Conservation (phyloP, 1,139 yeast genomes). For the Scheffersomyces cryptocercus region DNA sequence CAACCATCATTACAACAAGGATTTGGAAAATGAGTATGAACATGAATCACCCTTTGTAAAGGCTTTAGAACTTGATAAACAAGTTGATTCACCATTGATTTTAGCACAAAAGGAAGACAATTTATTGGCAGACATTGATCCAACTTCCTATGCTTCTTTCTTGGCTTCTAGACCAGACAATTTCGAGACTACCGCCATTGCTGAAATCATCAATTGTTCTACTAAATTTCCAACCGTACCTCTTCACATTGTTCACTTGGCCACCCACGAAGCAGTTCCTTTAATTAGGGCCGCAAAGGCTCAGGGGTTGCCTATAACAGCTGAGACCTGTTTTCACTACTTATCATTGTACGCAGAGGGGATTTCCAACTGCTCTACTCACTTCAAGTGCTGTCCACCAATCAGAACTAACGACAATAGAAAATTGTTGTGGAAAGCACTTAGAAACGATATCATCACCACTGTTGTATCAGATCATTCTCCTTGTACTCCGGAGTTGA, state of each 20-base stretch:
- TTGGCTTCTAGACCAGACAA: constrained; percentile 85
- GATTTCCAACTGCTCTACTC: constrained; percentile 74
- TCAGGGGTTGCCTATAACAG: constrained; percentile 61
- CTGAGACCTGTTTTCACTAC: constrained; percentile 95
- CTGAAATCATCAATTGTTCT: constrained; percentile 66
- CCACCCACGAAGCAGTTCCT: constrained; percentile 81
- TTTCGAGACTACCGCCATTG: constrained; percentile 83
- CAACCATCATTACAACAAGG: constrained; percentile 23
- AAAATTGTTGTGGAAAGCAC: constrained; percentile 72
- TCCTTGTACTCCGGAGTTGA: constrained; percentile 91
- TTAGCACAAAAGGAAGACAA: constrained; percentile 48
- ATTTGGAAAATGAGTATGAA: constrained; percentile 13
- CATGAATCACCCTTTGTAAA: constrained; percentile 17
- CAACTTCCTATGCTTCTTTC: constrained; percentile 72
- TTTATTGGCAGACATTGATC: constrained; percentile 50
- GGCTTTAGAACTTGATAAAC: constrained; percentile 11
- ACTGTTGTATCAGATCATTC: constrained; percentile 94
- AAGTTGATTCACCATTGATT: constrained; percentile 40
- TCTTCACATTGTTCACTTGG: constrained; percentile 86
- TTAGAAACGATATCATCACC: constrained; percentile 64
- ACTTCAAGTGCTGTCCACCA: constrained; percentile 94
- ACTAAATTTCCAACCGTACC: constrained; percentile 62
- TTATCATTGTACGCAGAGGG: constrained; percentile 74
- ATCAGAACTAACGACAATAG: constrained; percentile 76
- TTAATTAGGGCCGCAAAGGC: constrained; percentile 65